phyloP scores from a whole-genome alignment of 2,329 filamentous ascomycete species.

The Exserohilum turcica region DNA sequence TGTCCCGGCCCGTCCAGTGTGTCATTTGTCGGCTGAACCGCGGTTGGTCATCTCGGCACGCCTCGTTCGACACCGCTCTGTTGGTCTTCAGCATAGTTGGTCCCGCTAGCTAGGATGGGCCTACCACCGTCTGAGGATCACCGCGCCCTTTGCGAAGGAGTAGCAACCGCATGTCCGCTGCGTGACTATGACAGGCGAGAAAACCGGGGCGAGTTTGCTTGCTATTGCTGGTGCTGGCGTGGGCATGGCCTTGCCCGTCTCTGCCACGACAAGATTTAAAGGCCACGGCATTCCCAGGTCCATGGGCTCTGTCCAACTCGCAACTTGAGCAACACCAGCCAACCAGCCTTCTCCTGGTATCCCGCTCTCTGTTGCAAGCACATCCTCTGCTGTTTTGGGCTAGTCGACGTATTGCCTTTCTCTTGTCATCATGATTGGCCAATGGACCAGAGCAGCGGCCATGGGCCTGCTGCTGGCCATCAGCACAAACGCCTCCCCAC shows the following conservation, averaged over 20 bases:
- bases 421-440: constrained; percentile 33
- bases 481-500: constrained; percentile 38
- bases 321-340: constrained; percentile 3
- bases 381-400: constrained; percentile 16
- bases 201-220: constrained; percentile 5
- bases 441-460: constrained; percentile 29
- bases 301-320: constrained; percentile 5
- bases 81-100: constrained; percentile 6
- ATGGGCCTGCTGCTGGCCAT: constrained; percentile 42
- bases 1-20: not conserved
- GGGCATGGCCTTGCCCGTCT: not conserved
- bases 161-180: constrained; percentile 13
- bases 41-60: constrained; percentile 21
- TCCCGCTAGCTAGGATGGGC: constrained; percentile 10
- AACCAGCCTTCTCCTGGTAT: constrained; percentile 1
- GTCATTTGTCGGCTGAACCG: constrained; percentile 10
- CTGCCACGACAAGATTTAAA: constrained; percentile 3
- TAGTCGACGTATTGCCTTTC: constrained; percentile 14
- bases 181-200: constrained; percentile 2
- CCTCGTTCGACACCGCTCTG: constrained; percentile 28
- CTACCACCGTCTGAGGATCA: constrained; percentile 8
- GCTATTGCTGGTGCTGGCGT: constrained; percentile 2
- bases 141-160: constrained; percentile 19
- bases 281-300: constrained; percentile 11
- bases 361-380: constrained; percentile 5